Conservation (phyloP, 768 basidiomycete species). For the Sistotremastrum suecicum region DNA sequence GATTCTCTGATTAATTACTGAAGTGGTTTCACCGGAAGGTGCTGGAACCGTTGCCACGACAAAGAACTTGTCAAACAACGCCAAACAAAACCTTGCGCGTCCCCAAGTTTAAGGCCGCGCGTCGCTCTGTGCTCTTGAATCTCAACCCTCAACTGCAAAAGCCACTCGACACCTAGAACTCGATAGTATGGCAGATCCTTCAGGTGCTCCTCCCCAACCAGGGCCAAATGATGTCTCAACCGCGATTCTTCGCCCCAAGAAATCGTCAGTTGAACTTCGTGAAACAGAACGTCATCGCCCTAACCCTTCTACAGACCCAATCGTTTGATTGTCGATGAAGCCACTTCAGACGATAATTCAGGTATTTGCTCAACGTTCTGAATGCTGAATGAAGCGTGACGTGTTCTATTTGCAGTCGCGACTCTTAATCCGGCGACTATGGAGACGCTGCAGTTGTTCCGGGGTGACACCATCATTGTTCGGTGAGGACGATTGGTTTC, state of each 20-base stretch:
- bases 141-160: conserved; percentile 6
- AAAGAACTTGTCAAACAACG: too few species aligned
- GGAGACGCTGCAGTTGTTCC: conserved; percentile 86
- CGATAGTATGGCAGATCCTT: conserved; percentile 57
- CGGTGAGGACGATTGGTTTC: conserved; percentile 34
- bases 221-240: conserved; percentile 84
- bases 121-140: conserved; percentile 12
- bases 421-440: conserved; percentile 93
- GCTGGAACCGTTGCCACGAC: too few species aligned
- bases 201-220: conserved; percentile 71
- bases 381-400: background rate
- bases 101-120: conserved; percentile 15
- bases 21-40: too few species aligned
- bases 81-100: too few species aligned
- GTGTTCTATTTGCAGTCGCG: conserved; percentile 41
- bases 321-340: conserved; percentile 94
- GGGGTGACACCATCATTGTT: conserved; percentile 92
- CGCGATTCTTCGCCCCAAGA: conserved; percentile 93
- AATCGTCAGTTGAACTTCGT: conserved; percentile 58
- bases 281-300: background rate
- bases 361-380: conserved; percentile 29
- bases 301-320: conserved; percentile 54
- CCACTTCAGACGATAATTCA: conserved; percentile 90
- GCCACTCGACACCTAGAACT: conserved; percentile 2
- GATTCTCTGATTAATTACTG: too few species aligned